Evolutionary conservation across 148 eudicot genomes (phyloP).

Genomic region (Beta vulgaris): DNA sequence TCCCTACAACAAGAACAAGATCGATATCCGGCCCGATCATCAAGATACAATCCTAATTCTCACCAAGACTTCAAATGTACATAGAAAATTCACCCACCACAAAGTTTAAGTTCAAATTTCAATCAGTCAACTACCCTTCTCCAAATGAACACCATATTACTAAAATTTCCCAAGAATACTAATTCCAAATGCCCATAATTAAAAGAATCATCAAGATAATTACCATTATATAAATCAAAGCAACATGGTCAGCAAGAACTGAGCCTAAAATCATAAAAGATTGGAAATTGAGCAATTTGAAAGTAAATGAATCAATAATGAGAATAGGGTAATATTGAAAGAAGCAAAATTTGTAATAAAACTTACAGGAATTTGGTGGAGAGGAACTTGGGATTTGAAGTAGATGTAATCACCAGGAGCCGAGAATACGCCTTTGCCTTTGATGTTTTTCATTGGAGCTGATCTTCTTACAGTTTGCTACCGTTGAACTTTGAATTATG

Average conservation of each 20-base stretch:
- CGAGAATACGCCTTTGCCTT: constrained; percentile 53
- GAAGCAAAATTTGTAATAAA: not conserved
- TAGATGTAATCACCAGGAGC: constrained; percentile 92
- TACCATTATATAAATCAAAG: not conserved
- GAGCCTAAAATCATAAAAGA: not conserved
- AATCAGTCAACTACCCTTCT: not conserved
- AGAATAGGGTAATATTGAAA: constrained; percentile 15
- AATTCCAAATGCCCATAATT: not conserved
- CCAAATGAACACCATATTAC: not conserved
- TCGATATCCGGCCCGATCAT: not conserved
- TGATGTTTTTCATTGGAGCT: constrained; percentile 28
- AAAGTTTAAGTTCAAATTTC: not conserved
- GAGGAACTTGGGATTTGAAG: constrained; percentile 98
- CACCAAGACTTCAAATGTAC: not conserved
- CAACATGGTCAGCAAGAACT: not conserved
- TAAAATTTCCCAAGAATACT: not conserved
- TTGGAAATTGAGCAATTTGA: not conserved
- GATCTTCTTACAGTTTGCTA: not conserved
- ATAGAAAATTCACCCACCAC: not conserved
- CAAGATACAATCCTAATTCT: not conserved
- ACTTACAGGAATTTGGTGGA: constrained; percentile 93
- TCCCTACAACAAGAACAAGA: not conserved
- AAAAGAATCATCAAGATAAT: not conserved
- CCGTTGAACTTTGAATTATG: not conserved
- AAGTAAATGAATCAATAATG: not conserved